phyloP scores from a whole-genome alignment of 495 filamentous ascomycete genomes.

The Xylaria longipes region DNA sequence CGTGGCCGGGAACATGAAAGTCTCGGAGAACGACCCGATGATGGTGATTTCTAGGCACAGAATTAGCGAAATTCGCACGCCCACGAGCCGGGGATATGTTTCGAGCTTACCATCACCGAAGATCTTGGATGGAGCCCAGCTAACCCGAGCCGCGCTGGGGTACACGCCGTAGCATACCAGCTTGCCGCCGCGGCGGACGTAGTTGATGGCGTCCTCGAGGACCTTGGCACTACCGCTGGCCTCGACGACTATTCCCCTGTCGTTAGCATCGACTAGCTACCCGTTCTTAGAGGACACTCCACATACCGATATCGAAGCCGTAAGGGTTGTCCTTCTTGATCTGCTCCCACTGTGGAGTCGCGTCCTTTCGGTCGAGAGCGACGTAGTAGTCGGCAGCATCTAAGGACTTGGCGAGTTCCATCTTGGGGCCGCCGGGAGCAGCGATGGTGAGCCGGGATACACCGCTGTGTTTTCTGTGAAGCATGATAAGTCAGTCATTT shows the following conservation, averaged over 20 bases:
- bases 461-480: slow-evolving; percentile 56
- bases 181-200: slow-evolving; percentile 71
- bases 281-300: slow-evolving; percentile 38
- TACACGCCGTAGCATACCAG: slow-evolving; percentile 73
- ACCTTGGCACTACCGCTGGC: slow-evolving; percentile 71
- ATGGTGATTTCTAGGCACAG: slow-evolving; percentile 70
- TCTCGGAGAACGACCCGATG: slow-evolving; percentile 71
- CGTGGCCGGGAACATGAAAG: slow-evolving; percentile 75
- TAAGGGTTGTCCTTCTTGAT: slow-evolving; percentile 71
- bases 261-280: slow-evolving; percentile 21
- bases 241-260: slow-evolving; percentile 42
- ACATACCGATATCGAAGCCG: slow-evolving; percentile 70
- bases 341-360: slow-evolving; percentile 62
- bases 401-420: slow-evolving; percentile 72
- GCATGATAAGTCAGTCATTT: slow-evolving; percentile 22
- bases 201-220: slow-evolving; percentile 73
- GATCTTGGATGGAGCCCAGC: slow-evolving; percentile 72
- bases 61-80: slow-evolving; percentile 34
- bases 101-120: slow-evolving; percentile 44
- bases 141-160: slow-evolving; percentile 62
- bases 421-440: slow-evolving; percentile 70
- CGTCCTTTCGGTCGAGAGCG: slow-evolving; percentile 63
- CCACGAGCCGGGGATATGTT: background rate
- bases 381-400: slow-evolving; percentile 70
- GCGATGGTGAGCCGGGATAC: slow-evolving; percentile 70